Evolutionary conservation across 495 filamentous ascomycete genomes (phyloP), one percentile per base, ranked within the genome.

Genomic region (Amorphotheca resinae): DNA sequence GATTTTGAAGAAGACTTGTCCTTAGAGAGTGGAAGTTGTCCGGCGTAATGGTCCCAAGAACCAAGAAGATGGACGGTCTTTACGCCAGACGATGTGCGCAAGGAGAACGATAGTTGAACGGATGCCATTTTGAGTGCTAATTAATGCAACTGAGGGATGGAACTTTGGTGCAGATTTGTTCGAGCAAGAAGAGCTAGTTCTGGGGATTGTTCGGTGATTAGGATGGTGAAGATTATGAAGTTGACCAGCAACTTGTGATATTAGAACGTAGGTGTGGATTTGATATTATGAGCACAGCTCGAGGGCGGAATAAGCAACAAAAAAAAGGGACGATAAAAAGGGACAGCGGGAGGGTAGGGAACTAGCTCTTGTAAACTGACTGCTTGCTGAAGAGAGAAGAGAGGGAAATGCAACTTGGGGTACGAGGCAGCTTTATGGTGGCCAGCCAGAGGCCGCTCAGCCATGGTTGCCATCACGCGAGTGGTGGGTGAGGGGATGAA

Each of bases 11-110:
- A 72, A 50, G 64, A 61, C 70, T 76, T 76, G 63, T 94, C 86
- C 66, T 84, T 83, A 60, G 86, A 83, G 54, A 95, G 79, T 43
- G 87, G 87, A 58, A 93, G 80, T 62, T 95, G 89, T 50, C 87
- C 85, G 45, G 67, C 65, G 76, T 98, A 98, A 71, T 84, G 84
- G 72, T 98, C 93, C 91, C 91, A 98, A 48, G 91, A 95, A 59
- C 91, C 91, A 59, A 95, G 79, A 48, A 98, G 74, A 62, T 96
- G 91, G 64, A 93, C 91, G 64, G 87, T 89, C 79, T 95, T 94
- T 75, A 88, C 85, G 67, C 87, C 85, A 66, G 84, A 73, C 60
- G 88, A 93, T 61, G 91, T 94, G 68, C 89, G 87, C 61, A 98
- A 82, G 62, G 79, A 76, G 65, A 95, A 93, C 49, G 80, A 79